These are phyloP conservation scores for Naganishia liquefaciens DNA, from an alignment of 1,284 basidiomycete species.

Conservation along the genomic window DNA sequence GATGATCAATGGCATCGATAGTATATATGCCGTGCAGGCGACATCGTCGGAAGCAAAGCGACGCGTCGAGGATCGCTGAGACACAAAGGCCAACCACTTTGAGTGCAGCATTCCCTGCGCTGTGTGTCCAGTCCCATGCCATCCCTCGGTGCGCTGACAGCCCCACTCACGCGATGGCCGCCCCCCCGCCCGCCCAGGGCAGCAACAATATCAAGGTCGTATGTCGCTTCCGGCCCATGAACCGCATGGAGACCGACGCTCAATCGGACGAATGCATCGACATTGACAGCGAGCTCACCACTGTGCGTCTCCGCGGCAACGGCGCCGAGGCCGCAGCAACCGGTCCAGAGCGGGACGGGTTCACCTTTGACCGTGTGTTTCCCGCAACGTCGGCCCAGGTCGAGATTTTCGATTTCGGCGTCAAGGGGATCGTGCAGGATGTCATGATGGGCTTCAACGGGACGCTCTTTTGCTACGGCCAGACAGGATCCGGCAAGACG, in stretches of 20 bases:
- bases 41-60: no score
- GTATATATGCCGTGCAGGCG: not conserved
- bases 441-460: conserved; percentile 99
- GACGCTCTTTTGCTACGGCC: conserved; percentile 97
- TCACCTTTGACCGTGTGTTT: conserved; percentile 96
- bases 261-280: conserved; percentile 87
- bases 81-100: no score
- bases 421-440: conserved; percentile 77
- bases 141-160: no score
- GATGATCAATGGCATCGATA: not conserved
- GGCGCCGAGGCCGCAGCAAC: conserved; percentile 63
- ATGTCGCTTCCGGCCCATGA: conserved; percentile 87
- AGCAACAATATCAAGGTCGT: conserved; percentile 57
- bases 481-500: conserved; percentile 96
- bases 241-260: conserved; percentile 85
- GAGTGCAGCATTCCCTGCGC: no score
- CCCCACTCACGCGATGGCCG: conserved; percentile 11
- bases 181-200: conserved; percentile 44
- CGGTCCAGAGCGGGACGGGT: conserved; percentile 65
- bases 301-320: conserved; percentile 69
- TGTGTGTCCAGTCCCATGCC: no score
- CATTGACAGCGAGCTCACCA: conserved; percentile 82
- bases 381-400: conserved; percentile 87
- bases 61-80: no score
- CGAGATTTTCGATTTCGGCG: conserved; percentile 98